Conservation (phyloP, 1,284 basidiomycete genomes). For the Ganoderma sinense region DNA sequence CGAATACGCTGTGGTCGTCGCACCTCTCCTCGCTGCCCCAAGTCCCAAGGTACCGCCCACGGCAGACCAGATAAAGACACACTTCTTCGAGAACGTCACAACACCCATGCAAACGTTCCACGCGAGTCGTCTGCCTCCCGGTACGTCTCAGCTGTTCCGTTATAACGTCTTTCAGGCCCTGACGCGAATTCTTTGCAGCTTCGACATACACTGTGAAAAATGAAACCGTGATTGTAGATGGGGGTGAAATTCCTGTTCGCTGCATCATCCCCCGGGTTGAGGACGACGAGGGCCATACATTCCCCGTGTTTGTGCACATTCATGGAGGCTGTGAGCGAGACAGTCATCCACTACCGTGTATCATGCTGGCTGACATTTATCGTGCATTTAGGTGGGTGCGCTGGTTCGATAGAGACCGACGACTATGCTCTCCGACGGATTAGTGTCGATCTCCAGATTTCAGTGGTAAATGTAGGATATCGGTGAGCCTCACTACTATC, state of each 20-base stretch:
- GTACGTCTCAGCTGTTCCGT: neutral
- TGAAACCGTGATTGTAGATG: neutral
- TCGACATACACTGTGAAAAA: conserved; percentile 6
- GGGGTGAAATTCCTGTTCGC: conserved; percentile 2
- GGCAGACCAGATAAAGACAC: neutral
- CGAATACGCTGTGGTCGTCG: neutral
- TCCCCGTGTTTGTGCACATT: conserved; percentile 1
- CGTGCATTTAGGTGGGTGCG: neutral
- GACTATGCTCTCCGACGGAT: conserved; percentile 10
- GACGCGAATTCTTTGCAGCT: neutral
- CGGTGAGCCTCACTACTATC: neutral
- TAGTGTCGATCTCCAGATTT: conserved; percentile 11
- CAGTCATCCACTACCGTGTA: neutral
- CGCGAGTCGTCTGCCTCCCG: neutral
- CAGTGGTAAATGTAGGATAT: conserved; percentile 9
- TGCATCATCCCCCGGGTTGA: neutral
- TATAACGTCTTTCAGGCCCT: too few species aligned
- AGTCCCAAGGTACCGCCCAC: neutral
- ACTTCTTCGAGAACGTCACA: neutral
- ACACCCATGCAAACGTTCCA: neutral
- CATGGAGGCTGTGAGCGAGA: conserved; percentile 8
- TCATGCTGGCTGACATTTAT: neutral
- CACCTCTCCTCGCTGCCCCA: neutral
- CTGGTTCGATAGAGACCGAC: conserved; percentile 5
- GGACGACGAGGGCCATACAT: neutral